A percentile compares a stretch with the other conserved stretches of the same genome.
These are phyloP conservation scores for Nannizzia gypsea DNA, from an alignment of 2,329 filamentous ascomycete genomes.

Conservation along the genomic window DNA sequence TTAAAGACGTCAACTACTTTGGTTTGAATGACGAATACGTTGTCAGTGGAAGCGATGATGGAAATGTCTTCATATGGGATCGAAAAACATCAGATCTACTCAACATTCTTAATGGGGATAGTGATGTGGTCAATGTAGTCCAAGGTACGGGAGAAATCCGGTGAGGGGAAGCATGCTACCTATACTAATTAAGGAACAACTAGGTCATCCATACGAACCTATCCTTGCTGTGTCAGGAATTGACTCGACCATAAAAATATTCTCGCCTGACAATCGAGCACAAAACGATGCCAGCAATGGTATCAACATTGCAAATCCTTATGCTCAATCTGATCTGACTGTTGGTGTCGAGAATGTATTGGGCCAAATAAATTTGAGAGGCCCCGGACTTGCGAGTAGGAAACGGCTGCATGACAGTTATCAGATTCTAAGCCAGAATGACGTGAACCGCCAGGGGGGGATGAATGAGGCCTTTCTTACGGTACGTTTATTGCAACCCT, in stretches of 20 bases:
- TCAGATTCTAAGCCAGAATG: conserved; percentile 51
- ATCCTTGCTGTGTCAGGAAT: conserved; percentile 56
- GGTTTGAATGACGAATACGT: conserved; percentile 57
- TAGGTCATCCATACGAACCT: conserved; percentile 55
- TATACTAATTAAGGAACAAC: not conserved
- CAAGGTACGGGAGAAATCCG: conserved; percentile 36
- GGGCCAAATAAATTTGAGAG: conserved; percentile 15
- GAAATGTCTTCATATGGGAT: conserved; percentile 59
- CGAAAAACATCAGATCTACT: conserved; percentile 48
- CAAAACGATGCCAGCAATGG: conserved; percentile 47
- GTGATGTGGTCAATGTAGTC: conserved; percentile 58
- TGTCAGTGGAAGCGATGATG: conserved; percentile 54
- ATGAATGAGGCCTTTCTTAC: conserved; percentile 48
- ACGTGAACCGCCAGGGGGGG: conserved; percentile 47
- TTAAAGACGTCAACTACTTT: conserved; percentile 60
- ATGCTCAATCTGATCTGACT: conserved; percentile 28
- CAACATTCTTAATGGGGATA: conserved; percentile 55
- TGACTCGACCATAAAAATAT: conserved; percentile 57
- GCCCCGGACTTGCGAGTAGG: conserved; percentile 43
- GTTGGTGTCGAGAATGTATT: conserved; percentile 17
- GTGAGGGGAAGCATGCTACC: not conserved
- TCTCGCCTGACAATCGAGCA: conserved; percentile 48
- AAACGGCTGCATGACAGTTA: conserved; percentile 50
- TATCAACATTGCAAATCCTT: conserved; percentile 44
- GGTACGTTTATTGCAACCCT: conserved; percentile 28